phyloP scores from a whole-genome alignment of 1,139 yeast species.

The Lodderomyces beijingensis region DNA sequence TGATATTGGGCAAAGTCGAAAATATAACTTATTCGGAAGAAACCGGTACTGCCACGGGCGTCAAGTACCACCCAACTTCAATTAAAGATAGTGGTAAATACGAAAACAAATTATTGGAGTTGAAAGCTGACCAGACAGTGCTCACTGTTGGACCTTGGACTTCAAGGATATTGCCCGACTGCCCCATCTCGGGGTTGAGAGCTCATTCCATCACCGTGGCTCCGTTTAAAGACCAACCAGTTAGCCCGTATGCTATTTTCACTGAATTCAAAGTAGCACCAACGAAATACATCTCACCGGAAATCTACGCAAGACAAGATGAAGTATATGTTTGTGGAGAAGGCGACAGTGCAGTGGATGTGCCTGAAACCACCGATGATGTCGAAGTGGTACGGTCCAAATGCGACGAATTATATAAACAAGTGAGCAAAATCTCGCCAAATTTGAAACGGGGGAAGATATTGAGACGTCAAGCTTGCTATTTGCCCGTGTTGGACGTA shows the following conservation, averaged over 20 bases:
- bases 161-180: slow-evolving; percentile 78
- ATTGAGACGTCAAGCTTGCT: slow-evolving; percentile 88
- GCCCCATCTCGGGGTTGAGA: slow-evolving; percentile 87
- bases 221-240: slow-evolving; percentile 65
- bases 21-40: slow-evolving; percentile 60
- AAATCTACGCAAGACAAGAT: slow-evolving; percentile 90
- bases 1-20: slow-evolving; percentile 79
- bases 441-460: slow-evolving; percentile 72
- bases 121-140: slow-evolving; percentile 72
- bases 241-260: slow-evolving; percentile 90
- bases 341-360: slow-evolving; percentile 84
- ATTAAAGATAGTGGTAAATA: slow-evolving; percentile 30
- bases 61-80: slow-evolving; percentile 58
- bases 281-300: slow-evolving; percentile 76
- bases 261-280: slow-evolving; percentile 76
- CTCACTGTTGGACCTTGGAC: slow-evolving; percentile 97
- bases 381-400: slow-evolving; percentile 84
- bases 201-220: slow-evolving; percentile 93
- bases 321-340: slow-evolving; percentile 98
- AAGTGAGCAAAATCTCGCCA: slow-evolving; percentile 75
- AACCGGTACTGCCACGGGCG: slow-evolving; percentile 63
- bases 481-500: slow-evolving; percentile 88
- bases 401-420: slow-evolving; percentile 81
- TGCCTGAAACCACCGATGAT: slow-evolving; percentile 93
- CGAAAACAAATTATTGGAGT: slow-evolving; percentile 25